Base-by-base conservation (phyloP, 2,329 filamentous ascomycete genomes). In the Madurella mycetomatis region DNA sequence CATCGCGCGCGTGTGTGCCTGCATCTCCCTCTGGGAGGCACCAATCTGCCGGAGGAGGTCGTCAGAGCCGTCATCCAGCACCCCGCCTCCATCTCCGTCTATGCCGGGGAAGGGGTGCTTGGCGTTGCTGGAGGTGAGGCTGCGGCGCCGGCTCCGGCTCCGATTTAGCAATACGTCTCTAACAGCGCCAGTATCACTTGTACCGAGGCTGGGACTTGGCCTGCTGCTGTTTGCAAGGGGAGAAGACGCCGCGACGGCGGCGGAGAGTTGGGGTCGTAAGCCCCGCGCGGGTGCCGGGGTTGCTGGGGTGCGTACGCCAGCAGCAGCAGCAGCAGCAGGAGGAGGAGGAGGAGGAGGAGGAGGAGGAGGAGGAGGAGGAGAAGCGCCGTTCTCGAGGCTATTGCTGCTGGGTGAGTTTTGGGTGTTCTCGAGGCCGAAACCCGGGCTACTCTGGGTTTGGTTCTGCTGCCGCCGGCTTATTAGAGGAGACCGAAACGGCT, bases 401-500 rank as follows among this genome's bases (percentile, higher is more conserved):
- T 9, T 40, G 34, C 18, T 12, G 30, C 16, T 46, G 2, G 50
- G 53, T 17, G 47, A 54, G 43, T 41, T n/a, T 5, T 41, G 41
- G 5, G 17, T 7, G 17, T 25, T 25, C 25, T 25, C 25, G 25
- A 7, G 25, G 7, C 25, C 7, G 25, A 25, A 25, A 25, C 9
- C 15, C 17, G 16, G 42, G 1, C 16, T 16, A n/a, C 44, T n/a
- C 9, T 41, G 41, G 13, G 32, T 9, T 15, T 54, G 13, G 13
- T 42, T 17, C 5, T 53, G 44, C 30, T 49, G 40, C 16, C 30
- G 37, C 18, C 62, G 60, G 32, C 46, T 61, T 37, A 68, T 59
- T 37, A 68, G 45, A 2, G 86, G 87, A 44, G 87, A 89, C 60
- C 85, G 84, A 72, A 90, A 90, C 0, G 87, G 87, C 65, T 85